phyloP scores from a whole-genome alignment of 768 basidiomycete genomes.

The Chalciporus piperatus region DNA sequence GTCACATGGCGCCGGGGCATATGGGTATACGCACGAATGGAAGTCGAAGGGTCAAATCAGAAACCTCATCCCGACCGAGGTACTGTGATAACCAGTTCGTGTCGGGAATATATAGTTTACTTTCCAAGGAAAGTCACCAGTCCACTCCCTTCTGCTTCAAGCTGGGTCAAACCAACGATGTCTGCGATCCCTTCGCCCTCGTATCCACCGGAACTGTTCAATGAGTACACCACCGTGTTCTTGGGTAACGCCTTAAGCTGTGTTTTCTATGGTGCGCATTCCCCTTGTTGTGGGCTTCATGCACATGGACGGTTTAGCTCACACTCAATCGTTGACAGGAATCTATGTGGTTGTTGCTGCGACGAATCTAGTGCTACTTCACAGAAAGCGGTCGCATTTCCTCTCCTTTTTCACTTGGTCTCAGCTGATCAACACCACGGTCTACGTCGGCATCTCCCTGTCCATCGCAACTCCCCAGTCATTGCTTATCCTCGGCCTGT shows the following conservation, averaged over 20 bases:
- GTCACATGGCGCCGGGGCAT: too few relatives aligned
- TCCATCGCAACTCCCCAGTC: slow-evolving; percentile 15
- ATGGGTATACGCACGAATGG: too few relatives aligned
- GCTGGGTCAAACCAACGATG: slow-evolving; percentile 3
- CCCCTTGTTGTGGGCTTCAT: not conserved
- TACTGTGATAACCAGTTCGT: too few relatives aligned
- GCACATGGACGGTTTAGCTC: too few relatives aligned
- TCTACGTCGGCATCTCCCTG: slow-evolving; percentile 20
- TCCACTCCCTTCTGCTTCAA: too few relatives aligned
- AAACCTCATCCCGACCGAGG: too few relatives aligned
- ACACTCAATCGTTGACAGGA: slow-evolving; percentile 1
- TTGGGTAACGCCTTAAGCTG: slow-evolving; percentile 20
- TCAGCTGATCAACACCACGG: slow-evolving; percentile 17
- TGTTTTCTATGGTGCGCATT: slow-evolving; percentile 16
- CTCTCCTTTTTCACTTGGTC: slow-evolving; percentile 10
- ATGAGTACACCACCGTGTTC: slow-evolving; percentile 20
- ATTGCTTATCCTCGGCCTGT: slow-evolving; percentile 9
- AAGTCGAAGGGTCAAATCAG: too few relatives aligned
- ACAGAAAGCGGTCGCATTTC: slow-evolving; percentile 14
- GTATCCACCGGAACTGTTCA: slow-evolving; percentile 12
- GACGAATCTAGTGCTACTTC: slow-evolving; percentile 14
- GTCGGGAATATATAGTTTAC: too few relatives aligned
- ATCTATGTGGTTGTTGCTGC: slow-evolving; percentile 12
- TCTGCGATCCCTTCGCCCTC: slow-evolving; percentile 10
- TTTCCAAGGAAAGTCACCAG: too few relatives aligned